Evolutionary conservation across 2,329 filamentous ascomycete species (phyloP).

Genomic region (Trichoderma sp.): DNA sequence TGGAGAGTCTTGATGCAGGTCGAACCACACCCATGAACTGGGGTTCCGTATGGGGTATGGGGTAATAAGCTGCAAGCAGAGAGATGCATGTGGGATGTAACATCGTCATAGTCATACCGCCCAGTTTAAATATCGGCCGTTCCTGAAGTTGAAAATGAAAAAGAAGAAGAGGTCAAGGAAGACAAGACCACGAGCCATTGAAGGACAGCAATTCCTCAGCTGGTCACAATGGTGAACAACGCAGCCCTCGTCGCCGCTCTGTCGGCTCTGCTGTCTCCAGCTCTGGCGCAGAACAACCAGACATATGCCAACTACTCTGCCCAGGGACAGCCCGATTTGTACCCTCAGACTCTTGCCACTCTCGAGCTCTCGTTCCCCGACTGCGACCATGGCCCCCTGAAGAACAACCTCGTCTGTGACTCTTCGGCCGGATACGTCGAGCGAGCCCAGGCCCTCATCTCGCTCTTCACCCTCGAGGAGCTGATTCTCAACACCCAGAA

Average conservation of each 20-base stretch:
- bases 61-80: neutral
- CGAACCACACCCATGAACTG: slow-evolving; percentile 8
- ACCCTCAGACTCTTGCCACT: slow-evolving; percentile 10
- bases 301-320: slow-evolving; percentile 15
- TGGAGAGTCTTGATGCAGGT: slow-evolving; percentile 1
- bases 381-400: slow-evolving; percentile 36
- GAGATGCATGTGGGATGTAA: neutral
- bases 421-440: slow-evolving; percentile 27
- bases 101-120: slow-evolving; percentile 15
- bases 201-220: neutral
- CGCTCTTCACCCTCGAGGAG: slow-evolving; percentile 36
- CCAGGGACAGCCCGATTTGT: slow-evolving; percentile 18
- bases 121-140: slow-evolving; percentile 6
- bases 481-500: slow-evolving; percentile 37
- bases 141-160: neutral
- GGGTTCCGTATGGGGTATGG: slow-evolving; percentile 1
- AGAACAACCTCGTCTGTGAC: slow-evolving; percentile 37
- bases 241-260: slow-evolving; percentile 10
- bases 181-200: slow-evolving; percentile 3
- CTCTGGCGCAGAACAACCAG: slow-evolving; percentile 14
- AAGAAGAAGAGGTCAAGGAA: neutral
- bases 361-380: slow-evolving; percentile 32
- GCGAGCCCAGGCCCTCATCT: slow-evolving; percentile 35
- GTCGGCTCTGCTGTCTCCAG: slow-evolving; percentile 2
- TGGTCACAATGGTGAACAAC: slow-evolving; percentile 6